Base-by-base conservation (phyloP, 2,329 filamentous ascomycete genomes). In the Aspergillus novofumigatus region DNA sequence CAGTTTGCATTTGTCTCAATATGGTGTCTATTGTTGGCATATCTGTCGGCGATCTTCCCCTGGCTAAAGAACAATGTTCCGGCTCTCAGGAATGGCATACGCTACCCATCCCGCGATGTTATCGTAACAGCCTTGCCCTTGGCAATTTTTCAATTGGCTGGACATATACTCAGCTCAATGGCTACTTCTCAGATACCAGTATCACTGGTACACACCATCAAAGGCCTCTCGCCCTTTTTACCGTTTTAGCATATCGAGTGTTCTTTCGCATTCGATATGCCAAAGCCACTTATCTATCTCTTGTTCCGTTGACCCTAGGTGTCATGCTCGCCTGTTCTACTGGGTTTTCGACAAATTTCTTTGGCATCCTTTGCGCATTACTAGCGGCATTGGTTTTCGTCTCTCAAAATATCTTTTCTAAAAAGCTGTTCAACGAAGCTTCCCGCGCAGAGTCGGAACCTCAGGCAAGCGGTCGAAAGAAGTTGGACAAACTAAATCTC, bases 391-490 rank as follows among this genome's bases (percentile, higher is more conserved):
- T 97, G 55, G 89, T 97, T 62, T 99, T 99, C 70, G 94, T 99
- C 38, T 94, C 92, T 0, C 94, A 99, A 71, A 99, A 99, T 71
- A 99, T 99, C 56, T 96, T 97, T 64, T 97, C 93, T 21, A 99
- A 99, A 76, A 91, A 91, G 63, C 86, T 99, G 9, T 99, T 99
- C 80, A 99, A 97, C 73, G 92, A 97, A 70, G 91, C 91, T 6
- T 88, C 91, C 6, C 87, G 87, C 57, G 90, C 91, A 2, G 93
- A 97, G 75, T 85, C 87, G 7, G 91, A 96, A 54, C 77, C 80
- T 2, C 84, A 84, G 1, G 74, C 80, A 35, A 81, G 83, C 0
- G 76, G 81, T 11, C 83, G 83, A 47, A 86, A 87, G 60, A 97
- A 96, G 75, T 83, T 97, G 20, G 94, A 99, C 77, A 99, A 99